Evolutionary conservation across 306 rosid genomes (phyloP), one percentile per base, ranked within the genome.

Genomic region (Acmispon strigosus): DNA sequence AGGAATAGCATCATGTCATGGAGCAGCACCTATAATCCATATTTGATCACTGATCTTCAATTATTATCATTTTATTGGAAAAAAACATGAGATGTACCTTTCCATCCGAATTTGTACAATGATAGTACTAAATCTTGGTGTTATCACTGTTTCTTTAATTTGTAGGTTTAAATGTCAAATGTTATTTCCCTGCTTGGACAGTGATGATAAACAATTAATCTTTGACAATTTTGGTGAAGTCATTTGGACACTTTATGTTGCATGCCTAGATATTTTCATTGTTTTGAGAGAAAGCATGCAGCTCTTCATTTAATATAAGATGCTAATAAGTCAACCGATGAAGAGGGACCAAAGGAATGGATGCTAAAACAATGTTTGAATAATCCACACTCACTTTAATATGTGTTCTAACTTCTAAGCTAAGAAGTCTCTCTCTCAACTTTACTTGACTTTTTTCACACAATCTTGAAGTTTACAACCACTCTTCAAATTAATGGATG

Each of bases 401-500:
- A 4, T 62, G 29, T 27, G 3, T 62, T 32, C 50, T 69, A 68
- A 73, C 82, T 84, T 81, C 68, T 17, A 62, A 84, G 86, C 70
- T 81, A 80, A 83, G 84, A 68, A 51, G 59, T 62, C 51, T 59
- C 76, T 62, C 51, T 59, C 76, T 5, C 58, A 29, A 71, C 72
- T 73, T 72, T 67, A 59, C 41, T 64, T 8, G n/a, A 19, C 58
- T 66, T 66, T 36, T 51, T 67, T 76, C 32, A 60, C 54, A 52
- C 65, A 72, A 78, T 84, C 64, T 70, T 76, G 65, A 75, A 65
- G 69, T 72, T 79, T 77, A 59, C 36, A 51, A 15, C 37, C 72
- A 74, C 79, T 54, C 79, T 42, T 45, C 47, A 51, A 75, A 58
- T 49, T 51, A 10, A 73, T 74, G 34, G 34, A 27, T 27, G 5